Percentiles rank a stretch among this genome's conserved stretches.
phyloP scores from a whole-genome alignment of 2,329 filamentous ascomycete genomes.

The Beauveria brongniartii region DNA sequence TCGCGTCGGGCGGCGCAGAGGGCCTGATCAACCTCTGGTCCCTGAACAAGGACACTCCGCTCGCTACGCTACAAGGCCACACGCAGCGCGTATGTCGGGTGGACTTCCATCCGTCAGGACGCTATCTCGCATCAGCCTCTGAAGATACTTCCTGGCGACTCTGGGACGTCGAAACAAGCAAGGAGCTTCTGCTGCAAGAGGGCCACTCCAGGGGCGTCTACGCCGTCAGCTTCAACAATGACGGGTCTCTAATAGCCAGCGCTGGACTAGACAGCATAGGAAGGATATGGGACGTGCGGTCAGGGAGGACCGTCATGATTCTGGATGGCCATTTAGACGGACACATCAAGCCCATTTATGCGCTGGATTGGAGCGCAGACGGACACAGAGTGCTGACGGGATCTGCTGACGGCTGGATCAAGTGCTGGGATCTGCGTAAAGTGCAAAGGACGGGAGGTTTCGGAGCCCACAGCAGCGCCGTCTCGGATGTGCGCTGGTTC shows the following conservation, averaged over 20 bases:
- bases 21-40: constrained; percentile 87
- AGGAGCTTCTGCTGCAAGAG: constrained; percentile 81
- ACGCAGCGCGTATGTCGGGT: constrained; percentile 81
- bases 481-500: constrained; percentile 90
- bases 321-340: constrained; percentile 77
- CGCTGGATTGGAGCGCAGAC: constrained; percentile 84
- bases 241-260: constrained; percentile 83
- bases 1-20: constrained; percentile 86
- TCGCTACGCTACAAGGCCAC: constrained; percentile 77
- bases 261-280: constrained; percentile 94
- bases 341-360: constrained; percentile 85
- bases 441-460: constrained; percentile 77
- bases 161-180: constrained; percentile 84
- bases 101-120: constrained; percentile 88
- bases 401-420: constrained; percentile 89
- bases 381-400: constrained; percentile 89
- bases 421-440: constrained; percentile 94
- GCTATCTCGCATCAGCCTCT: constrained; percentile 84
- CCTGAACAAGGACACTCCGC: constrained; percentile 72
- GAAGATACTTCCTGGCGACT: constrained; percentile 95
- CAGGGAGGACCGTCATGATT: constrained; percentile 91
- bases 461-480: constrained; percentile 83
- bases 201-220: constrained; percentile 94
- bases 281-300: constrained; percentile 88
- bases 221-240: constrained; percentile 78